A percentile compares a stretch with the other conserved stretches of the same genome.
Evolutionary conservation across 1,284 basidiomycete genomes (phyloP).

Genomic region (Irpex lacteus): DNA sequence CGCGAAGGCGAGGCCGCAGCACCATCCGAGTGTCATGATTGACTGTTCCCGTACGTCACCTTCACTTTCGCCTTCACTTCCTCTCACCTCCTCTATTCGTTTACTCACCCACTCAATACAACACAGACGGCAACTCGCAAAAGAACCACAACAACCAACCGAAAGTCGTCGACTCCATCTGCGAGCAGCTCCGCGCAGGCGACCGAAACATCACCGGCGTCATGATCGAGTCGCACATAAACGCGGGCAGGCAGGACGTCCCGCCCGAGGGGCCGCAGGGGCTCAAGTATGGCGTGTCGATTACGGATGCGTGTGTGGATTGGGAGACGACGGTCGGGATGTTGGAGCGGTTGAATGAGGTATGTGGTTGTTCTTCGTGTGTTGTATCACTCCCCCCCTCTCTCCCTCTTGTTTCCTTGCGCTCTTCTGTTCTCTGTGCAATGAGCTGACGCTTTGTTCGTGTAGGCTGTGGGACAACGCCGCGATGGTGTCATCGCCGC

Average conservation of each 20-base stretch:
- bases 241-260: constrained; percentile 84
- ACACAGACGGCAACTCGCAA: constrained; percentile 82
- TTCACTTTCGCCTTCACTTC: neutral
- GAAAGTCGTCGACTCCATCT: constrained; percentile 75
- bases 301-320: constrained; percentile 93
- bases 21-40: constrained; percentile 80
- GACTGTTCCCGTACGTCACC: constrained; percentile 71
- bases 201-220: constrained; percentile 87
- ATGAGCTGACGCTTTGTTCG: neutral
- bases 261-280: constrained; percentile 55
- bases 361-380: constrained; percentile 14
- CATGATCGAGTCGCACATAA: constrained; percentile 96
- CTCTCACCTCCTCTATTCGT: constrained; percentile 4
- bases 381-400: too few relatives aligned
- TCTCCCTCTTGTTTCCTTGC: too few relatives aligned
- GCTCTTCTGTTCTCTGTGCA: neutral
- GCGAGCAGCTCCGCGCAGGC: constrained; percentile 76
- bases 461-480: constrained; percentile 35
- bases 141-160: constrained; percentile 94
- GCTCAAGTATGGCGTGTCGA: constrained; percentile 84
- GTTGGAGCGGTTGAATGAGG: constrained; percentile 73
- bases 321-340: constrained; percentile 84
- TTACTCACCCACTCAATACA: constrained; percentile 1
- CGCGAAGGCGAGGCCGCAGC: constrained; percentile 61
- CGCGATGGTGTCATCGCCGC: constrained; percentile 33